A percentile compares a stretch with the other conserved stretches of the same genome.
Evolutionary conservation across 768 basidiomycete genomes (phyloP).

Genomic region (Serendipita sp.): DNA sequence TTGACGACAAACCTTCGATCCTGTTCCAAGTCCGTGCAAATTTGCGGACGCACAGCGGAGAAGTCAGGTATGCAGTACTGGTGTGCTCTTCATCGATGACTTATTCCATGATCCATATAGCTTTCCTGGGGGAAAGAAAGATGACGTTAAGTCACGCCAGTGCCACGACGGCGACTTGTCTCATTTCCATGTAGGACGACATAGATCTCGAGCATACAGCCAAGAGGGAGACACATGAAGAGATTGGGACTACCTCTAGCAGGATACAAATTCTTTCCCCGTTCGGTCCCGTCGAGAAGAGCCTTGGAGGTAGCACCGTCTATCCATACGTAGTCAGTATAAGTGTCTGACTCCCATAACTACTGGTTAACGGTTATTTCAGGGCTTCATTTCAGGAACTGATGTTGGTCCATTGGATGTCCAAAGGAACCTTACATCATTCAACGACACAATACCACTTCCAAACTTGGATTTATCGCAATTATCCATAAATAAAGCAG

Average conservation of each 20-base stretch:
- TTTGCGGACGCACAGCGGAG: neutral
- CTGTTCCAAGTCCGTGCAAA: slow-evolving; percentile 1
- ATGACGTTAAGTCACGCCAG: neutral
- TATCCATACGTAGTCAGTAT: neutral
- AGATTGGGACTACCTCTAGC: neutral
- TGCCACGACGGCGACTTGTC: neutral
- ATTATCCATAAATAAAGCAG: neutral
- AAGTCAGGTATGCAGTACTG: neutral
- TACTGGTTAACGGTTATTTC: neutral
- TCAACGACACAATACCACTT: neutral
- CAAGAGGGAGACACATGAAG: neutral
- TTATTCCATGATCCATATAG: neutral
- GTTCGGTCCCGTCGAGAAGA: neutral
- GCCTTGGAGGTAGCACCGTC: neutral
- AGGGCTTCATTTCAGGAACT: neutral
- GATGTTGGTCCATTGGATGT: no score
- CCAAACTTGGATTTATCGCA: neutral
- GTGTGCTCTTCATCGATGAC: neutral
- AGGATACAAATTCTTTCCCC: neutral
- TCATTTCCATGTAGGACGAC: neutral
- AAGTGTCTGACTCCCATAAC: neutral
- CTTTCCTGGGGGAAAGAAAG: slow-evolving; percentile 1
- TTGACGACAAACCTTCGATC: neutral
- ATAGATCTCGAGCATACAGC: neutral
- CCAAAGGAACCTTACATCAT: neutral